Evolutionary conservation across 176 grass and related monocot species (phyloP).

Genomic region (Typha latifolia): DNA sequence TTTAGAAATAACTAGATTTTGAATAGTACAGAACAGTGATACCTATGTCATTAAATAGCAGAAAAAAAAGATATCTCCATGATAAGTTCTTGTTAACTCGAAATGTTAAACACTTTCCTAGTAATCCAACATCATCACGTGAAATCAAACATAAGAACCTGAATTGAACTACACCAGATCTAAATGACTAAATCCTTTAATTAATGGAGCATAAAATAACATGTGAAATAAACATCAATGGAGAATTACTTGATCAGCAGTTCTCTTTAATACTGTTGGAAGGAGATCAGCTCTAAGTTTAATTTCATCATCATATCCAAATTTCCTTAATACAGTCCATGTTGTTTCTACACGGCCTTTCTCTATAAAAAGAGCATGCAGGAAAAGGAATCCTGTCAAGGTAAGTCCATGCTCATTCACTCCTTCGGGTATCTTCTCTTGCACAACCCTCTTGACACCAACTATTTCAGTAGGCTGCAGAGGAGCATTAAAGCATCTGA

Average conservation of each 20-base stretch:
- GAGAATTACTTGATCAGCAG: conserved; percentile 81
- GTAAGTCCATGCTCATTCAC: conserved; percentile 83
- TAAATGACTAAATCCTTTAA: not conserved
- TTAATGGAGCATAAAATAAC: too few species aligned
- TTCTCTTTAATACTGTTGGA: conserved; percentile 56
- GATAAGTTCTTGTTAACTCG: not conserved
- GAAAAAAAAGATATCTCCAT: not conserved
- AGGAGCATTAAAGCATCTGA: conserved; percentile 84
- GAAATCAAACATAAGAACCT: not conserved
- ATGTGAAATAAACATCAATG: not conserved
- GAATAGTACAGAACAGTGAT: too few species aligned
- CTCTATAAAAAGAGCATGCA: conserved; percentile 96
- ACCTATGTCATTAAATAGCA: not conserved
- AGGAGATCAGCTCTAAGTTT: conserved; percentile 88
- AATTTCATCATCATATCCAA: conserved; percentile 93
- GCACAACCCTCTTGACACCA: conserved; percentile 86
- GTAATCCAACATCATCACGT: not conserved
- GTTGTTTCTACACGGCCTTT: conserved; percentile 95
- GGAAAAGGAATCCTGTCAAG: conserved; percentile 91
- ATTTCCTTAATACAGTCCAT: conserved; percentile 95
- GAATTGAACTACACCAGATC: not conserved
- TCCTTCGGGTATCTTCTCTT: conserved; percentile 95
- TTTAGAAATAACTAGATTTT: too few species aligned
- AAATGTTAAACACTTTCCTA: not conserved
- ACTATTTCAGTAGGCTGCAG: conserved; percentile 87